Conservation (phyloP, 2,329 filamentous ascomycete genomes). For the Plenodomus biglobosus region DNA sequence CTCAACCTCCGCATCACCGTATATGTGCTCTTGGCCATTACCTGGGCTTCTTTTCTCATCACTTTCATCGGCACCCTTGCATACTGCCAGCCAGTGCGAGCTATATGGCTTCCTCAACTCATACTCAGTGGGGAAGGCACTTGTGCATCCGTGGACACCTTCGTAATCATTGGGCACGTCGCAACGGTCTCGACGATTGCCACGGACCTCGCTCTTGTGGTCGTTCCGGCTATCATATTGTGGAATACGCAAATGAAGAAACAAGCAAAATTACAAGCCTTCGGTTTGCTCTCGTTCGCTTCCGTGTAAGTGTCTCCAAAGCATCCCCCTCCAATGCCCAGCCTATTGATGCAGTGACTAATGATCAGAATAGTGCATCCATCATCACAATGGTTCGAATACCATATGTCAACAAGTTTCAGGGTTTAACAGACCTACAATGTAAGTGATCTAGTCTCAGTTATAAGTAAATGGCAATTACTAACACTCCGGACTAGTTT, state of each 20-base stretch:
- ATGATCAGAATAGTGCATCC: constrained; percentile 6
- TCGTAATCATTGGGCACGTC: constrained; percentile 24
- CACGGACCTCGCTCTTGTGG: constrained; percentile 23
- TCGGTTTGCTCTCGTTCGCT: constrained; percentile 23
- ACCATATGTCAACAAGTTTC: constrained; percentile 27
- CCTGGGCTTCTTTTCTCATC: constrained; percentile 24
- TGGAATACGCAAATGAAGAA: constrained; percentile 30
- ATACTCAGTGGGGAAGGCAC: constrained; percentile 13
- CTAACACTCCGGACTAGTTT: constrained; percentile 16
- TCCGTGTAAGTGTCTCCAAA: constrained; percentile 14
- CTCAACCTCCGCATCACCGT: constrained; percentile 17
- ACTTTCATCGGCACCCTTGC: constrained; percentile 23
- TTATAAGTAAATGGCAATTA: not conserved
- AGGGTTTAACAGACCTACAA: constrained; percentile 13
- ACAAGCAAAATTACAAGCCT: constrained; percentile 23
- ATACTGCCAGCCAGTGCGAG: constrained; percentile 20
- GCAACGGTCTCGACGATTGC: constrained; percentile 23
- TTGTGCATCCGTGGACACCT: constrained; percentile 20
- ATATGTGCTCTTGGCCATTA: constrained; percentile 17
- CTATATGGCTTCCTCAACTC: constrained; percentile 17
- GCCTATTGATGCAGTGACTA: not conserved
- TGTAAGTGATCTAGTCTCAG: constrained; percentile 8
- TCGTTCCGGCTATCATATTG: constrained; percentile 23
- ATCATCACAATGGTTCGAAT: constrained; percentile 24
- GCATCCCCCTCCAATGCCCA: not conserved